Percentiles rank a stretch among this genome's conserved stretches.
phyloP scores from a whole-genome alignment of 768 basidiomycete genomes.

The Wakefieldia striispora region DNA sequence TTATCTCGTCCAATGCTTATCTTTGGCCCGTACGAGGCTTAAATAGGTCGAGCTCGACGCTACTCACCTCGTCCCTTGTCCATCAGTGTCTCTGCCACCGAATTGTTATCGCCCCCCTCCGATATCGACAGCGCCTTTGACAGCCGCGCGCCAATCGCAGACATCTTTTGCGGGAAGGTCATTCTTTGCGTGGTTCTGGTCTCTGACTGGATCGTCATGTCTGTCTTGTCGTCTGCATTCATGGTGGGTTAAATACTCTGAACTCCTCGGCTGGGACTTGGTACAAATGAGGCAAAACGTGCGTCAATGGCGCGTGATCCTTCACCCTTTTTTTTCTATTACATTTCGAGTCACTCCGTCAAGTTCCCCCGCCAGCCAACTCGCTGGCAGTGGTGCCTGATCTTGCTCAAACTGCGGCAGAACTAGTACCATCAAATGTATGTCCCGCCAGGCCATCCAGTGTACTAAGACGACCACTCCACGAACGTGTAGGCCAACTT shows the following conservation, averaged over 20 bases:
- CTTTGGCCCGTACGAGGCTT: constrained; percentile 2
- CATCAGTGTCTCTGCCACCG: constrained; percentile 11
- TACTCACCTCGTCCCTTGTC: constrained; percentile 15
- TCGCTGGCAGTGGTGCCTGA: constrained; percentile 7
- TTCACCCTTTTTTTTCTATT: not conserved
- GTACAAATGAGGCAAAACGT: constrained; percentile 13
- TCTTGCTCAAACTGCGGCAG: not conserved
- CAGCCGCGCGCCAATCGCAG: constrained; percentile 19
- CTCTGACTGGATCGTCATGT: constrained; percentile 8
- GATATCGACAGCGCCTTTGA: constrained; percentile 7
- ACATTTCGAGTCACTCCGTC: not conserved
- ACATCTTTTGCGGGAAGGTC: constrained; percentile 16
- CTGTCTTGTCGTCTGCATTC: not conserved
- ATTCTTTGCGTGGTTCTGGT: constrained; percentile 4
- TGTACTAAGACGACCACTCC: too few relatives aligned
- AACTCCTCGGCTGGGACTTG: not conserved
- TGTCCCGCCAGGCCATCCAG: too few relatives aligned
- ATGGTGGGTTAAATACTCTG: constrained; percentile 12
- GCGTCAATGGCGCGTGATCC: constrained; percentile 10
- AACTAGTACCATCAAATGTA: too few relatives aligned
- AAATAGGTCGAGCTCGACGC: not conserved
- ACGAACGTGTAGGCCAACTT: too few relatives aligned
- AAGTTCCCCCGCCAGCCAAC: too few relatives aligned
- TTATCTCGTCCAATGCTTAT: constrained; percentile 20
- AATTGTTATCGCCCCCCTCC: constrained; percentile 2